Base-by-base conservation (phyloP, 2,329 filamentous ascomycete species). In the Curvularia lunata region DNA sequence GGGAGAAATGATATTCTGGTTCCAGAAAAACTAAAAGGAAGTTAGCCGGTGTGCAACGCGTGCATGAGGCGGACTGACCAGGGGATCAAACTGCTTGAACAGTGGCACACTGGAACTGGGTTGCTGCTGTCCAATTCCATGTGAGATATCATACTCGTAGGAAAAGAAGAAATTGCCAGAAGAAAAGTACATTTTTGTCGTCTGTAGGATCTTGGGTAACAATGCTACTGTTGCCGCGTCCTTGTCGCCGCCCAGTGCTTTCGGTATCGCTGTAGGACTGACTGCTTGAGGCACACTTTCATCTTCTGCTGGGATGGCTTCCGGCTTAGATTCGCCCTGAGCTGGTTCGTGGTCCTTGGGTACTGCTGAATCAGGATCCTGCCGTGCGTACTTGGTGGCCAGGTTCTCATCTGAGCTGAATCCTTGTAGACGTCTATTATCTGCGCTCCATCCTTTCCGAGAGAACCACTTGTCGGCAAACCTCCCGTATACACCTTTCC, bases 381-480 rank as follows among this genome's bases (percentile, higher is more conserved):
- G 67, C 23, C 67, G 69, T 32, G 68, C 53, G 52, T 75, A 73
- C 62, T 75, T 76, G 30, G 71, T 65, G 6, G 74, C 74, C 5
- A 78, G 71, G 19, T 84, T 73, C 41, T 84, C 80, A 46, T 81
- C 75, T 10, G 80, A 75, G 65, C 86, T 90, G 75, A 93, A 80
- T 5, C 90, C 91, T 69, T 92, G 84, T 48, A 85, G 85, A 25
- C 88, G 84, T 66, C 87, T 86, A 64, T 87, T 87, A 59, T 91
- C 89, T 59, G 87, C 80, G 51, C 87, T 88, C 90, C 92, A 94
- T 0, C 91, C 92, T 60, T 87, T 89, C 63, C 86, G 88, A 42
- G 91, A 95, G 73, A 98, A 95, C 95, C 95, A 99, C 58, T 89
- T 88, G 62, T 92, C 86, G 0, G 94, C 91, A 74, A 98, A 97